Evolutionary conservation across 768 basidiomycete species (phyloP), one percentile per base, ranked within the genome.

Genomic region (Suillus spraguei): DNA sequence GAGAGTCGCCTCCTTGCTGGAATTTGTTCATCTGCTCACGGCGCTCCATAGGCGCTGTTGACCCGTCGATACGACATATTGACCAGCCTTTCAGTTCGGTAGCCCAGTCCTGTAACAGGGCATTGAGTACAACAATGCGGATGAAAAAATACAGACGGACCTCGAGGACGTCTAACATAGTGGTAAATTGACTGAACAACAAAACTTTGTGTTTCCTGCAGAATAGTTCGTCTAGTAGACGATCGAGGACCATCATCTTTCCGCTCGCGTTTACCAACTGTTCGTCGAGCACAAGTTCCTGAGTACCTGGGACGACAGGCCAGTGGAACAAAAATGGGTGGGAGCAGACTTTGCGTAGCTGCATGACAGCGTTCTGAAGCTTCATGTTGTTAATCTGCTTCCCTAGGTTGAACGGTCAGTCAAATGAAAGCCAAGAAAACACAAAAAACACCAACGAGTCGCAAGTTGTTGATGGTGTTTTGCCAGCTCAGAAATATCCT

Each of bases 241-340:
- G 86, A 66, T 98, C 92, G 0, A 99, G 84, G 3, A 99, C 80
- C 83, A 99, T 90, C 97, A 99, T 99, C 82, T 99, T 99, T 20
- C 97, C 97, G 62, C 92, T 94, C 0, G 87, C 87, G 62, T 90
- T 88, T 32, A 96, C 86, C 38, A 98, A 80, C 69, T 95, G 88
- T 32, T 92, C 88, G 28, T 75, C 73, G 28, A 61, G 50, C 13
- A 61, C 54, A 3, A 41, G 60, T 47, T 87, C 76, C n/a, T 79
- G 79, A 1, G 89, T 91, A 6, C 78, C 68, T 1, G 83, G 80
- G 68, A 94, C 87, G 50, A 81, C 69, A 0, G 92, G 90, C 91
- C 92, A 93, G 67, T 92, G 88, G 72, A 97, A 96, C 7, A 95
- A 77, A 80, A 92, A 92, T 0, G 96, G 95, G 76, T 98, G 95